Evolutionary conservation across 305 asterid genomes (phyloP), one percentile per base, ranked within the genome.

Genomic region (Fraxinus xanthoxyloides): DNA sequence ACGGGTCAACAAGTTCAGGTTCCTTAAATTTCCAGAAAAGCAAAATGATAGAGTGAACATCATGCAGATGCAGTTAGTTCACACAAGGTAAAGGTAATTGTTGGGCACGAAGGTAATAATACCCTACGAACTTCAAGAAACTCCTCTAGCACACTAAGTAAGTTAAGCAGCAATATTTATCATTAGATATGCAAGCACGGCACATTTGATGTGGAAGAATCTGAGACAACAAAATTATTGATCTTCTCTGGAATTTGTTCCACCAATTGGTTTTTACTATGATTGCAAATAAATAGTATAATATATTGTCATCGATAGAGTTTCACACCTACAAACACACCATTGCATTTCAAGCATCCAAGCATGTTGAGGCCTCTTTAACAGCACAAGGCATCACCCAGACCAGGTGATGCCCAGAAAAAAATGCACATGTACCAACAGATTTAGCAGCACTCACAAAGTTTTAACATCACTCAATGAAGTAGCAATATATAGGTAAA

Each of bases 121-220:
- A 63, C 2, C 17, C 36, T 67, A 67, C 1, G n/a, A 67, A 26
- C 74, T 67, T 24, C 34, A 26, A 67, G 3, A 24, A 59, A 26
- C 72, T 65, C 34, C 72, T 65, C 74, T 67, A 24, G 19, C 36
- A 4, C 74, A 67, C 74, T 13, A 67, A 4, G 36, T 67, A 67
- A 67, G 36, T 67, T 67, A 67, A 67, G 74, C 21, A 67, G 74
- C 34, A 13, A 28, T 69, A 15, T 31, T 30, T 69, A 69, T 31
- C 24, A 69, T 69, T 69, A 31, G 32, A 69, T 69, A 69, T 15
- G 10, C 43, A 69, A 69, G 75, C 26, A 77, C 48, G 38, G 38
- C 46, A n/a, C 79, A 72, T 38, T 72, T 72, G 23, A 40, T 9
- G 82, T 46, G 76, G 46, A 77, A 76, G 73, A 61, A 8, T 48